phyloP scores from a whole-genome alignment of 148 eudicot species.

The Rhododendron williamsianum region DNA sequence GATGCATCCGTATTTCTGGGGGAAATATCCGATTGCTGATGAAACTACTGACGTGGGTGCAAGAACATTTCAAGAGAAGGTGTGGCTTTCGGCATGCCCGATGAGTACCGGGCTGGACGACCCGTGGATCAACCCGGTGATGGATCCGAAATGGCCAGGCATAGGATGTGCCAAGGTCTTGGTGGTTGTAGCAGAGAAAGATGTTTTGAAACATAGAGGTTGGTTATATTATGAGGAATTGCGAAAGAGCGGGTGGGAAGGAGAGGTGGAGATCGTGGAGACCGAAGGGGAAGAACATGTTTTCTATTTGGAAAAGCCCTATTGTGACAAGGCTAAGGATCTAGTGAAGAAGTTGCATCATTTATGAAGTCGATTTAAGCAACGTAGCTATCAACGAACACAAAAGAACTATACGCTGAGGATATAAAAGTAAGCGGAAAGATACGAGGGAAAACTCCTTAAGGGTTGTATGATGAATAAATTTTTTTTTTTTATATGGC shows the following conservation, averaged over 20 bases:
- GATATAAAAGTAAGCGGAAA: too few relatives aligned
- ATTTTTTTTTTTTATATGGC: background rate
- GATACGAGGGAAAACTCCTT: background rate
- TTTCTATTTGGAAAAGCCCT: conserved; percentile 19
- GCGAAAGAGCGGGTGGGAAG: conserved; percentile 24
- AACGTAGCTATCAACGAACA: background rate
- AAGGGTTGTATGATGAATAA: background rate
- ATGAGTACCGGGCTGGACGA: conserved; percentile 16
- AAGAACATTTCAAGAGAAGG: background rate
- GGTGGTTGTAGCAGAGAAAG: conserved; percentile 20
- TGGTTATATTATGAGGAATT: conserved; percentile 18
- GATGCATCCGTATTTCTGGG: conserved; percentile 35
- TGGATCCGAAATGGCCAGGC: conserved; percentile 10
- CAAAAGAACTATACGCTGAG: background rate
- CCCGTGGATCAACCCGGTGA: conserved; percentile 25
- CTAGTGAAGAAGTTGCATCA: conserved; percentile 11
- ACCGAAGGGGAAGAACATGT: conserved; percentile 25
- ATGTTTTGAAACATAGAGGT: conserved; percentile 23
- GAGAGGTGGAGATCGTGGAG: conserved; percentile 18
- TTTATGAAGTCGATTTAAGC: background rate
- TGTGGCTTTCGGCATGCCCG: conserved; percentile 8
- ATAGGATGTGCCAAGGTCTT: conserved; percentile 20
- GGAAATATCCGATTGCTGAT: background rate
- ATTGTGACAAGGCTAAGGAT: conserved; percentile 12
- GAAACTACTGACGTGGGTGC: background rate